Evolutionary conservation across 2,329 filamentous ascomycete species (phyloP).

Genomic region (Pyricularia sp.): DNA sequence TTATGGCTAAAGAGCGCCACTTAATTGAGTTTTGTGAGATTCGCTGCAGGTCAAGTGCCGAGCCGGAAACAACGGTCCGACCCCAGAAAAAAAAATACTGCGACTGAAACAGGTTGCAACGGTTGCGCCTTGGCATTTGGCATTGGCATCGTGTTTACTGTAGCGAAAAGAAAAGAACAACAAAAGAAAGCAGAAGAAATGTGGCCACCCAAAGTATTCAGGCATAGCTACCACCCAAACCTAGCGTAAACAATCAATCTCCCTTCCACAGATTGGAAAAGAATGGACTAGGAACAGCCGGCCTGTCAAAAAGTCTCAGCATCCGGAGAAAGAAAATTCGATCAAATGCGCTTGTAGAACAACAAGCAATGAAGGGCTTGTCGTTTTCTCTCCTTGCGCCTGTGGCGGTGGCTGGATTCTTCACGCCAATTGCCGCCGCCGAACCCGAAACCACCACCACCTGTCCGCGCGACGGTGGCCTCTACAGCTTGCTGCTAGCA

Average conservation of each 20-base stretch:
- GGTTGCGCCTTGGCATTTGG: background rate
- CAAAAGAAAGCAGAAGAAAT: too few species aligned
- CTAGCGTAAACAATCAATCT: too few species aligned
- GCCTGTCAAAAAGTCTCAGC: too few species aligned
- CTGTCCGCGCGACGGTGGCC: background rate
- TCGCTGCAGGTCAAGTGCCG: background rate
- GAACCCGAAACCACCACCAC: background rate
- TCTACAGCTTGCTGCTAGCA: background rate
- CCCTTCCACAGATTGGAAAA: background rate
- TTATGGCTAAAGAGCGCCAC: too few species aligned
- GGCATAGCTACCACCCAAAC: too few species aligned
- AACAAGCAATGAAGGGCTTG: background rate
- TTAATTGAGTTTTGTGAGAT: background rate
- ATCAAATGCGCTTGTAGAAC: background rate
- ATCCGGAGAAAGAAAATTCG: too few species aligned
- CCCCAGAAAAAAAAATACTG: background rate
- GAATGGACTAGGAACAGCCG: background rate
- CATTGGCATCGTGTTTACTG: too few species aligned
- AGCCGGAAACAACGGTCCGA: background rate
- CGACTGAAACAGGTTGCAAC: background rate
- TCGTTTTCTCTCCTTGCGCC: background rate
- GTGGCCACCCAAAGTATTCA: too few species aligned
- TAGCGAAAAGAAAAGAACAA: too few species aligned
- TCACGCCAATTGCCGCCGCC: background rate
- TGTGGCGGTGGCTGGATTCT: background rate